phyloP scores from a whole-genome alignment of 768 basidiomycete genomes.

The Rickenella mellea region DNA sequence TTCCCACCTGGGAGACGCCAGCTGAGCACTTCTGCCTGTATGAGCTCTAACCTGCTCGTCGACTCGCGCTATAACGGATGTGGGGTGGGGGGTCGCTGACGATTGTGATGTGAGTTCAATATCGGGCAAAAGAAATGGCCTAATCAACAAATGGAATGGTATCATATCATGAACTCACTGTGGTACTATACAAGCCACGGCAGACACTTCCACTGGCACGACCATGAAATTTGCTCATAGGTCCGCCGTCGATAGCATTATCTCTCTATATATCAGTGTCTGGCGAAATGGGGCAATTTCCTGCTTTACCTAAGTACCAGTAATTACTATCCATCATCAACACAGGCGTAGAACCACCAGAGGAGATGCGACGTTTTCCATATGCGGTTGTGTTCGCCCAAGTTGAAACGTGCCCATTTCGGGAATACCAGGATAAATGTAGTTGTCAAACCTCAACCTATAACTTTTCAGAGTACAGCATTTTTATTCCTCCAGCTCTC shows the following conservation, averaged over 20 bases:
- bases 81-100: too few species aligned
- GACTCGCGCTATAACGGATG: too few species aligned
- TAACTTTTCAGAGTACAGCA: too few species aligned
- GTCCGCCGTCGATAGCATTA: background rate
- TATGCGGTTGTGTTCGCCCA: too few species aligned
- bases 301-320: background rate
- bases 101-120: background rate
- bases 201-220: background rate
- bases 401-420: too few species aligned
- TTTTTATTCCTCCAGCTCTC: too few species aligned
- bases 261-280: background rate
- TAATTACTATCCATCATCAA: background rate
- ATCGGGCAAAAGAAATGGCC: background rate
- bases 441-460: too few species aligned
- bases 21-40: too few species aligned
- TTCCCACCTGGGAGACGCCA: too few species aligned
- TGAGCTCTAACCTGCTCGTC: too few species aligned
- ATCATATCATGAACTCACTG: background rate
- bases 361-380: background rate
- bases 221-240: background rate
- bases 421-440: too few species aligned
- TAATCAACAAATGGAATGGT: background rate
- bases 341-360: background rate
- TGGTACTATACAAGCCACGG: background rate
- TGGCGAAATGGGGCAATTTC: background rate